Evolutionary conservation across 306 rosid species (phyloP).

Genomic region (Prunus kanzakura): DNA sequence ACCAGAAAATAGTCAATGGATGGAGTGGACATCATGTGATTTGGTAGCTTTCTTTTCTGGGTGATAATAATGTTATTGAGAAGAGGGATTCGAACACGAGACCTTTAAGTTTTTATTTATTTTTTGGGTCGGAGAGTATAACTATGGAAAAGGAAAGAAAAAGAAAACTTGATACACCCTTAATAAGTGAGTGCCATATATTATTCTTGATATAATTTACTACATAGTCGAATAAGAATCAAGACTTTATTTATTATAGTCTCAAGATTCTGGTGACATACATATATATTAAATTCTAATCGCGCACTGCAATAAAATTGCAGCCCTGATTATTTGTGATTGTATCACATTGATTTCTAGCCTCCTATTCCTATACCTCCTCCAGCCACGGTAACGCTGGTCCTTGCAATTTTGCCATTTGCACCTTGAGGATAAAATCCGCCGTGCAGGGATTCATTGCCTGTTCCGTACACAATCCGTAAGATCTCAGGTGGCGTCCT

Average conservation of each 20-base stretch:
- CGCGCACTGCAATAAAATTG: neutral
- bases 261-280: neutral
- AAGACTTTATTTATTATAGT: neutral
- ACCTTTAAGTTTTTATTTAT: too few species aligned
- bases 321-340: neutral
- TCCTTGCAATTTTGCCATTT: slow-evolving; percentile 20
- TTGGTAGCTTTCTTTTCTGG: neutral
- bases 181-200: too few species aligned
- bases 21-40: neutral
- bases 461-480: slow-evolving; percentile 11
- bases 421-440: slow-evolving; percentile 24
- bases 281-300: neutral
- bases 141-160: too few species aligned
- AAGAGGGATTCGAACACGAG: too few species aligned
- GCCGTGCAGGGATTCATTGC: slow-evolving; percentile 17
- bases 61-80: too few species aligned
- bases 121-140: too few species aligned
- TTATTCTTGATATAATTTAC: too few species aligned
- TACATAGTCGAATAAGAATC: neutral
- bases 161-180: too few species aligned
- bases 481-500: slow-evolving; percentile 12
- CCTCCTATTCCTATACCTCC: too few species aligned
- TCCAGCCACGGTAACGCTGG: neutral
- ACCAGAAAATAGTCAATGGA: neutral
- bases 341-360: too few species aligned